These are phyloP conservation scores for Zhuliangozyma parablackwelliae DNA, from an alignment of 1,139 yeast genomes.

Conservation along the genomic window DNA sequence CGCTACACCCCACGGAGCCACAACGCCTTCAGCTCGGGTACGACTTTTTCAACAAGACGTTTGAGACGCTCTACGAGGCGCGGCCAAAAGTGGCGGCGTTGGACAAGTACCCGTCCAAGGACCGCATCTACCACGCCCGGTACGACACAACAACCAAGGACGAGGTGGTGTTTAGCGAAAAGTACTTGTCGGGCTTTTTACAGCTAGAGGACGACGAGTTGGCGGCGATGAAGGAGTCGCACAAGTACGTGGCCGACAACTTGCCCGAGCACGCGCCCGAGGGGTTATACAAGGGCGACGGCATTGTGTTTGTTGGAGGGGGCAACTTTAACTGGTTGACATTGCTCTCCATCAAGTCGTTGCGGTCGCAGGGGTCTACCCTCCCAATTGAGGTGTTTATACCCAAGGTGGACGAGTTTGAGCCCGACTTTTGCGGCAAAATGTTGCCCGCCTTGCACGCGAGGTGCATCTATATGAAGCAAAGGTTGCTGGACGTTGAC, in stretches of 20 bases:
- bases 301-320: conserved; percentile 81
- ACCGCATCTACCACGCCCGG: conserved; percentile 48
- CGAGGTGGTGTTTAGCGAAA: conserved; percentile 18
- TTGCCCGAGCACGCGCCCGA: conserved; percentile 39
- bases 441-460: conserved; percentile 68
- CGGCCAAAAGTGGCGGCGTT: conserved; percentile 26
- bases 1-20: conserved; percentile 7
- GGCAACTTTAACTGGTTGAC: conserved; percentile 57
- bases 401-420: conserved; percentile 68
- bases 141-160: conserved; percentile 33
- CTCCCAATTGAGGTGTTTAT: conserved; percentile 77
- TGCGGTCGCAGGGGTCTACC: conserved; percentile 58
- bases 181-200: conserved; percentile 49
- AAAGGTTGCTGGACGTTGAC: conserved; percentile 28
- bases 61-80: conserved; percentile 32
- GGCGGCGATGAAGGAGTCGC: conserved; percentile 39
- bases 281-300: conserved; percentile 56
- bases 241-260: conserved; percentile 45
- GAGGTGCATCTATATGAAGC: conserved; percentile 60
- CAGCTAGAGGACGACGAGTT: conserved; percentile 48
- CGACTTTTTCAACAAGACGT: conserved; percentile 31
- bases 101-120: conserved; percentile 29
- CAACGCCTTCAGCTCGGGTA: conserved; percentile 17
- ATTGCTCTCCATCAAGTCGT: conserved; percentile 57
- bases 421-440: conserved; percentile 58